phyloP scores from a whole-genome alignment of 116 monocot species.

The Posidonia oceanica region DNA sequence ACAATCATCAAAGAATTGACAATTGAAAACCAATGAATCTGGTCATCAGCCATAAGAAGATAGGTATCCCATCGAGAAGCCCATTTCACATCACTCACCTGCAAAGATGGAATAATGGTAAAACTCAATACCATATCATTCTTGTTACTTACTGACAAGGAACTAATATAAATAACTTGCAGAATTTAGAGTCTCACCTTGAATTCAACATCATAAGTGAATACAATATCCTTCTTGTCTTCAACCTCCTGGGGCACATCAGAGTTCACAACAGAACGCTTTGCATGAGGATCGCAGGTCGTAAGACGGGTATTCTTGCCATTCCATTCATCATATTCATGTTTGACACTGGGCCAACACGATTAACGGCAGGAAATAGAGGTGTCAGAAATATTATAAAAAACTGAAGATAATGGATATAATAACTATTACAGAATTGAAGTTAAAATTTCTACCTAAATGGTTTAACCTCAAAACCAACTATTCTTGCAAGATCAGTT shows the following conservation, averaged over 20 bases:
- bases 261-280: constrained; percentile 47
- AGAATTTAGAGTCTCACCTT: constrained; percentile 30
- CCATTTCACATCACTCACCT: constrained; percentile 91
- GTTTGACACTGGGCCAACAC: constrained; percentile 53
- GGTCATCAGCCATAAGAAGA: constrained; percentile 94
- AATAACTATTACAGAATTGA: not conserved
- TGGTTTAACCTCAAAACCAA: constrained; percentile 87
- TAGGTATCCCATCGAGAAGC: constrained; percentile 98
- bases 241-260: constrained; percentile 85
- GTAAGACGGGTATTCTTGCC: constrained; percentile 53
- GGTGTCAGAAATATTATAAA: not conserved
- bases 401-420: not conserved
- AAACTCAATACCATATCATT: not conserved
- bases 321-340: constrained; percentile 73
- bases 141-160: not conserved
- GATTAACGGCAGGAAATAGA: not conserved
- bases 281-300: constrained; percentile 84
- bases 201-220: constrained; percentile 93
- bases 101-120: constrained; percentile 3
- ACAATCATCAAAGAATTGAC: constrained; percentile 95
- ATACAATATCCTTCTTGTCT: constrained; percentile 74
- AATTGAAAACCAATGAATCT: constrained; percentile 99
- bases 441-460: constrained; percentile 36
- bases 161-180: not conserved
- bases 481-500: constrained; percentile 63